Conservation (phyloP, 495 filamentous ascomycete genomes). For the Pseudoneurospora amorphoporcata region DNA sequence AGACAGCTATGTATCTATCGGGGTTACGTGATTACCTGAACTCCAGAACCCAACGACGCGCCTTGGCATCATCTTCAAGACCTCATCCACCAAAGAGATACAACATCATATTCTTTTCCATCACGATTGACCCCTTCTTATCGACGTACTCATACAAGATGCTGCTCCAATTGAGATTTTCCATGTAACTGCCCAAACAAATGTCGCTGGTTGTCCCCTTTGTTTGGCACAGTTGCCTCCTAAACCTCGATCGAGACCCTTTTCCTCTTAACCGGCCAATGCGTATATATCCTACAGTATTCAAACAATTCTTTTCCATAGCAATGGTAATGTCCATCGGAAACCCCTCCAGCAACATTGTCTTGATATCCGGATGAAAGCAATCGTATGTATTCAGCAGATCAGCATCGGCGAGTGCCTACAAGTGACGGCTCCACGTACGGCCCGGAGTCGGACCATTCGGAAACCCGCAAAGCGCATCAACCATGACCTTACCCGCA, state of each 20-base stretch:
- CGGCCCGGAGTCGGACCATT: not conserved
- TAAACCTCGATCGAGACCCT: not conserved
- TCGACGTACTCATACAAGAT: not conserved
- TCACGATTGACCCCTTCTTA: not conserved
- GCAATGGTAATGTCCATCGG: not conserved
- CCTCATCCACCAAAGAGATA: not conserved
- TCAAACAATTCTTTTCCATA: not conserved
- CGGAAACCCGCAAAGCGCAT: not conserved
- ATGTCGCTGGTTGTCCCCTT: not conserved
- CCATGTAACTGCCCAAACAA: not conserved
- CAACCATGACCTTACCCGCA: not conserved
- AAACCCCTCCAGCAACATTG: not conserved
- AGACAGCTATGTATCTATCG: not conserved
- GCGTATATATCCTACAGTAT: not conserved
- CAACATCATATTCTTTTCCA: not conserved
- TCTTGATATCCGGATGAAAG: not conserved
- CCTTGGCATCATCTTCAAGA: not conserved
- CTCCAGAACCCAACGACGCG: not conserved
- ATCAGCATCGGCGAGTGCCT: not conserved
- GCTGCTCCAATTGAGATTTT: not conserved
- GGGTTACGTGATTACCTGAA: not conserved
- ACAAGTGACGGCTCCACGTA: not conserved
- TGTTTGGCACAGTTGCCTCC: not conserved
- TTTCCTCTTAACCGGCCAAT: not conserved
- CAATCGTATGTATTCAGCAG: not conserved